Evolutionary conservation across 352 stramenopile species (phyloP), one percentile per base, ranked within the genome.

Genomic region (Phytopythium vexans): DNA sequence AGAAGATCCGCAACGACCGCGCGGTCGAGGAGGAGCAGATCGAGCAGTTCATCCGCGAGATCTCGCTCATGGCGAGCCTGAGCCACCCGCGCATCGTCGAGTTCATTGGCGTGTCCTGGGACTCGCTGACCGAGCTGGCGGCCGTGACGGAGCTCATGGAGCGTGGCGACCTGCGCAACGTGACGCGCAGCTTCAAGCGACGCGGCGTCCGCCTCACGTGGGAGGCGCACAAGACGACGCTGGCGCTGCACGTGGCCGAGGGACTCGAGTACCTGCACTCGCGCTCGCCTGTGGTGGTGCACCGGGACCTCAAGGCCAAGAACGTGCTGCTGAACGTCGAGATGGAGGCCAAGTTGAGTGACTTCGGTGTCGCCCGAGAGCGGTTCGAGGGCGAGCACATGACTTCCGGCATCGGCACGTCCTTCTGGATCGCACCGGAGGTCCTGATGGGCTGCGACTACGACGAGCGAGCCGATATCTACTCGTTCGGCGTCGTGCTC

Each of bases 111-210:
- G 74, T 82, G 3, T 70, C 74, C 38, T 89, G 78, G 75, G 69
- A 61, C 2, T 68, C 65, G 2, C 59, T 81, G 0, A 62, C 64
- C 9, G 73, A 87, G 45, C 51, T 89, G 6, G 71, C 64, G 1
- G 68, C 70, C 4, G 77, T 88, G 42, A 85, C 72, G 14, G 79
- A 89, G 58, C 70, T 84, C 38, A 88, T 89, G 79, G 77, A 88
- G 40, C 68, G 71, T 7, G 79, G 79, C 0, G 78, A 89, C 44
- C 39, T 90, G 12, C 77, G 72, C 12, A 74, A 83, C 15, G 73
- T 88, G 36, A 68, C 82, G 41, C 62, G 72, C 33, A 52, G 57
- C 9, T 81, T 73, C 51, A 83, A 83, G 54, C 49, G 64, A 34
- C 64, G 64, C 16, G 66, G 68, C 39, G 72, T 62, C 16, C 68